These are phyloP conservation scores for Thuidium tamariscinum DNA, from an alignment of 225 moss, liverwort and hornwort genomes.

Conservation along the genomic window DNA sequence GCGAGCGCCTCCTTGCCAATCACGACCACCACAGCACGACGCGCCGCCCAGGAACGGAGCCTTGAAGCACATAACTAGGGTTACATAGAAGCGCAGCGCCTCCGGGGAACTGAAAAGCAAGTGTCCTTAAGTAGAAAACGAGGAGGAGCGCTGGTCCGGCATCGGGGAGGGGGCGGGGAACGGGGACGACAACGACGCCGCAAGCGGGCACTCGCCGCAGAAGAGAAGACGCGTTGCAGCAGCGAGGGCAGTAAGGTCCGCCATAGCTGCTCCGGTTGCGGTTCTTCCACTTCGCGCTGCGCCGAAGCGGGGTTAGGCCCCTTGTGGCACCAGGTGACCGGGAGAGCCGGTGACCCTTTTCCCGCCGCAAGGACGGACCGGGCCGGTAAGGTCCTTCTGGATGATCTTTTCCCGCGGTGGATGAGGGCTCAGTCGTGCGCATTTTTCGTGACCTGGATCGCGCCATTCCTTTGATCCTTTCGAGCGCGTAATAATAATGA, in stretches of 20 bases:
- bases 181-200: neutral
- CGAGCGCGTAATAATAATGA: neutral
- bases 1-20: neutral
- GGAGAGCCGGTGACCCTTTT: neutral
- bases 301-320: neutral
- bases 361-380: neutral
- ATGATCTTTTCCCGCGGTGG: neutral
- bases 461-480: neutral
- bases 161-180: neutral
- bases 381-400: neutral
- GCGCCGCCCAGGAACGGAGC: neutral
- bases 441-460: neutral
- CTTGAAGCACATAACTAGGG: conserved; percentile 15
- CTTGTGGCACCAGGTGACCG: neutral
- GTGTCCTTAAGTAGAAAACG: neutral
- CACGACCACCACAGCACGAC: neutral
- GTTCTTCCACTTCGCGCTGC: neutral
- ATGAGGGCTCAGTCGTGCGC: neutral
- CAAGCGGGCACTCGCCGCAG: neutral
- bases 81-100: neutral
- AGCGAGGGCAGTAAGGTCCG: neutral
- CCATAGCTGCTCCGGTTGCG: conserved; percentile 13
- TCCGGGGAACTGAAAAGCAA: neutral
- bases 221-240: neutral
- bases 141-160: neutral